Evolutionary conservation across 306 rosid species (phyloP).

Genomic region (Argentina anserina): DNA sequence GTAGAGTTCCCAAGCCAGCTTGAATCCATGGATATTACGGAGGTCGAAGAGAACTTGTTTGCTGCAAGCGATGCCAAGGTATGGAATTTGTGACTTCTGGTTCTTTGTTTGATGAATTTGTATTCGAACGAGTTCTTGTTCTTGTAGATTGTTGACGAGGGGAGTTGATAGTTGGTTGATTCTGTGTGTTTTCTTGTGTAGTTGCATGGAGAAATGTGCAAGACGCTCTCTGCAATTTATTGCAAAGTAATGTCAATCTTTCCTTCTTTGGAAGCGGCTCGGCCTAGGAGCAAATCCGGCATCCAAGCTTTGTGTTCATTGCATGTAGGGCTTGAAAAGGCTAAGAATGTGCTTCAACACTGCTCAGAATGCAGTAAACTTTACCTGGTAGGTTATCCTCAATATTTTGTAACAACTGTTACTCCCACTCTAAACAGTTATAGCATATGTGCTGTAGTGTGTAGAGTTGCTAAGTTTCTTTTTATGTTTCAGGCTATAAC

Average conservation of each 20-base stretch:
- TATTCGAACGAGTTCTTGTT: not conserved
- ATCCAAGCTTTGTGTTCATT: conserved; percentile 91
- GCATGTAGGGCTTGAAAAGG: conserved; percentile 89
- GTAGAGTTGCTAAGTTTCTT: conserved; percentile 6
- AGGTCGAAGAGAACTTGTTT: conserved; percentile 76
- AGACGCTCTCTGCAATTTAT: conserved; percentile 70
- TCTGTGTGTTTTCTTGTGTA: conserved; percentile 32
- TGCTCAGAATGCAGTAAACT: conserved; percentile 94
- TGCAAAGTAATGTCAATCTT: conserved; percentile 72
- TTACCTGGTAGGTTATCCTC: conserved; percentile 62
- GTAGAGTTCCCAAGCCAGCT: conserved; percentile 18
- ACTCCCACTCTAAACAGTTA: not conserved
- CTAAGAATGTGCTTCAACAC: conserved; percentile 83
- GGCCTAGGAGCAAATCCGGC: conserved; percentile 95
- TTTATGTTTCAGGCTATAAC: conserved; percentile 75
- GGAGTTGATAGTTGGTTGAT: not conserved
- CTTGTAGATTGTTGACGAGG: not conserved
- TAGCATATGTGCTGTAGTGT: not conserved
- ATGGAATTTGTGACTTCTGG: not conserved
- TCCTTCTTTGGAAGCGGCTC: conserved; percentile 93
- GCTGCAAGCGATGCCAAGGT: conserved; percentile 91
- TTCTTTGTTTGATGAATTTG: not conserved
- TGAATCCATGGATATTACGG: conserved; percentile 61
- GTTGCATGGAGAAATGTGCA: conserved; percentile 96
- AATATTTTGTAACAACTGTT: not conserved